A percentile compares a stretch with the other conserved stretches of the same genome.
Conservation (phyloP, 192 early-diverging fungal species). For the Podila epicladia region DNA sequence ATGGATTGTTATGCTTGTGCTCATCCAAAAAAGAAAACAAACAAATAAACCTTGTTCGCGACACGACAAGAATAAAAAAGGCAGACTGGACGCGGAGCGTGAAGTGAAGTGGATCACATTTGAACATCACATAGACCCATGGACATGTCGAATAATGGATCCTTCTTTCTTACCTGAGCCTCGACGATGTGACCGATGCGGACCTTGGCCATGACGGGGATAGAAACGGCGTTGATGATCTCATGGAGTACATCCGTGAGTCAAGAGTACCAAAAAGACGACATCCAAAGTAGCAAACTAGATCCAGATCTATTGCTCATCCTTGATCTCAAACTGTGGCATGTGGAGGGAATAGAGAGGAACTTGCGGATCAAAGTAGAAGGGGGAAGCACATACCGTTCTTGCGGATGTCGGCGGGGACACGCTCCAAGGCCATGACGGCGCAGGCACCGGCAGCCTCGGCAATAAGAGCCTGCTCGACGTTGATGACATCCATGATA, state of each 20-base stretch:
- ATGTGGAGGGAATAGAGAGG: not conserved
- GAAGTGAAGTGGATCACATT: not conserved
- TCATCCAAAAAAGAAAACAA: not conserved
- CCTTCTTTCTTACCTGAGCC: constrained; percentile 70
- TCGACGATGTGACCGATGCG: constrained; percentile 99
- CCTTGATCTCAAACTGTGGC: not conserved
- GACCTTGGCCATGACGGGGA: constrained; percentile 99
- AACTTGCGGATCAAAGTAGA: not conserved
- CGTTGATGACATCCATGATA: constrained; percentile 99
- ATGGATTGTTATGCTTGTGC: constrained; percentile 74
- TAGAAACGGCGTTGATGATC: constrained; percentile 94
- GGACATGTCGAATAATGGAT: not conserved
- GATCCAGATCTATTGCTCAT: constrained; percentile 11
- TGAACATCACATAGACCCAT: too few relatives aligned
- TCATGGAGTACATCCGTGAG: constrained; percentile 69
- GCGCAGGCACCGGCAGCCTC: constrained; percentile 97
- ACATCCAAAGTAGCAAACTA: not conserved
- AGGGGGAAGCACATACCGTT: constrained; percentile 66
- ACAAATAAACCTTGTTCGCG: not conserved
- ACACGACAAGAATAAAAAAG: not conserved
- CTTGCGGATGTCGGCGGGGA: constrained; percentile 98
- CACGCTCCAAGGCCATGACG: constrained; percentile 97
- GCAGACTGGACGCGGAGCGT: not conserved
- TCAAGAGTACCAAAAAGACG: not conserved
- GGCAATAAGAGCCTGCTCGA: constrained; percentile 97